Percentiles rank a stretch among this genome's conserved stretches.
Evolutionary conservation across 768 basidiomycete species (phyloP).

Genomic region (Russula ochroleuca): DNA sequence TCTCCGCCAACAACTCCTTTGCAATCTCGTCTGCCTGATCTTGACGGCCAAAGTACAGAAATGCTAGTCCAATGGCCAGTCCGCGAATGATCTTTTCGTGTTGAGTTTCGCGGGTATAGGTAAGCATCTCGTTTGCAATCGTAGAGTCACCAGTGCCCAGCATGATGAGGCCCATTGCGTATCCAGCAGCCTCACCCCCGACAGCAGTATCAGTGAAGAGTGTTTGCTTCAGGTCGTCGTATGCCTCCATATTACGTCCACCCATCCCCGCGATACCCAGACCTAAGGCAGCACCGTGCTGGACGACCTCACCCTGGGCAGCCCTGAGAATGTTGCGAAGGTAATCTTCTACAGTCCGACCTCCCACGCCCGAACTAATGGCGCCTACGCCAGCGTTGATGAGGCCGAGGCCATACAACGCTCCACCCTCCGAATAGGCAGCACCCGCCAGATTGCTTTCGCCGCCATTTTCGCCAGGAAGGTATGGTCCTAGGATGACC

Average conservation of each 20-base stretch:
- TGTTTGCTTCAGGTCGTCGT: slow-evolving; percentile 84
- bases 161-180: slow-evolving; percentile 98
- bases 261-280: slow-evolving; percentile 97
- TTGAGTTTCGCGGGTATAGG: slow-evolving; percentile 94
- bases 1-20: slow-evolving; percentile 73
- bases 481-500: slow-evolving; percentile 89
- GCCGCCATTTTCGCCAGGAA: slow-evolving; percentile 67
- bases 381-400: slow-evolving; percentile 87
- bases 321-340: slow-evolving; percentile 75
- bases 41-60: slow-evolving; percentile 88
- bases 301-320: slow-evolving; percentile 80
- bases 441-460: slow-evolving; percentile 75
- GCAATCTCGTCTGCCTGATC: slow-evolving; percentile 89
- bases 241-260: slow-evolving; percentile 80
- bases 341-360: slow-evolving; percentile 63
- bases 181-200: slow-evolving; percentile 93
- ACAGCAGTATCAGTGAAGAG: slow-evolving; percentile 94
- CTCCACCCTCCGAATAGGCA: slow-evolving; percentile 91
- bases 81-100: slow-evolving; percentile 99
- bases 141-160: slow-evolving; percentile 83
- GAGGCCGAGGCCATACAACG: slow-evolving; percentile 90
- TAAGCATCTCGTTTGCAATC: slow-evolving; percentile 88
- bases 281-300: slow-evolving; percentile 95
- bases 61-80: slow-evolving; percentile 86
- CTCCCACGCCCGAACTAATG: slow-evolving; percentile 36